Evolutionary conservation across 257 asterid genomes (phyloP).

Genomic region (Forsythia suspensa): DNA sequence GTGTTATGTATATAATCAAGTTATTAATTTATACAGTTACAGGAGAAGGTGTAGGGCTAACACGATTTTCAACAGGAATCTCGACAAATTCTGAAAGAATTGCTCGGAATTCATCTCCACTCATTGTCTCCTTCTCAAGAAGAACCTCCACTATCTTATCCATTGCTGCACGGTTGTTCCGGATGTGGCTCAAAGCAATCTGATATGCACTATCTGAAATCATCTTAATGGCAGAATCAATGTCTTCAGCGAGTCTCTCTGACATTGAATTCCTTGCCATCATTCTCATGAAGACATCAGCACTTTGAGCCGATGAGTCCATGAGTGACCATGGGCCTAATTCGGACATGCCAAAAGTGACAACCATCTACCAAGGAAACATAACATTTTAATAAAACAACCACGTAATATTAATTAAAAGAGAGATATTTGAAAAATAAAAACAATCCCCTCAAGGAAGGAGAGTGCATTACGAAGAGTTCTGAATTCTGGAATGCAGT

Average conservation of each 20-base stretch:
- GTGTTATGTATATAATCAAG: constrained; percentile 5
- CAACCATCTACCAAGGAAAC: constrained; percentile 67
- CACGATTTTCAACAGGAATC: constrained; percentile 81
- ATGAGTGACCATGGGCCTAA: constrained; percentile 96
- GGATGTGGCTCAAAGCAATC: constrained; percentile 72
- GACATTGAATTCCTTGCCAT: constrained; percentile 99
- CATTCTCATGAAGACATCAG: constrained; percentile 94
- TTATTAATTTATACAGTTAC: constrained; percentile 47
- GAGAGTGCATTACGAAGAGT: too few relatives aligned
- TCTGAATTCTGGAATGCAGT: too few relatives aligned
- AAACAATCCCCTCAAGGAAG: too few relatives aligned
- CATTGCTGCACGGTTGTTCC: constrained; percentile 87
- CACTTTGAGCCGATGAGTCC: constrained; percentile 74
- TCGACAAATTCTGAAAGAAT: constrained; percentile 77
- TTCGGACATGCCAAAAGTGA: constrained; percentile 92
- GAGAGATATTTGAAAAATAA: too few relatives aligned
- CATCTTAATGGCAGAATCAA: constrained; percentile 84
- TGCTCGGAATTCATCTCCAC: constrained; percentile 91
- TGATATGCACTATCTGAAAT: constrained; percentile 76
- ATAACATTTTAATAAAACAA: neutral
- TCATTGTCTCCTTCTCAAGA: constrained; percentile 81
- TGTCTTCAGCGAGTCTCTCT: constrained; percentile 93
- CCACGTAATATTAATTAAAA: too few relatives aligned
- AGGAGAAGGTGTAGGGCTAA: constrained; percentile 51
- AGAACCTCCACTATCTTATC: constrained; percentile 90